Evolutionary conservation across 306 rosid species (phyloP).

Genomic region (Lupinus albus): DNA sequence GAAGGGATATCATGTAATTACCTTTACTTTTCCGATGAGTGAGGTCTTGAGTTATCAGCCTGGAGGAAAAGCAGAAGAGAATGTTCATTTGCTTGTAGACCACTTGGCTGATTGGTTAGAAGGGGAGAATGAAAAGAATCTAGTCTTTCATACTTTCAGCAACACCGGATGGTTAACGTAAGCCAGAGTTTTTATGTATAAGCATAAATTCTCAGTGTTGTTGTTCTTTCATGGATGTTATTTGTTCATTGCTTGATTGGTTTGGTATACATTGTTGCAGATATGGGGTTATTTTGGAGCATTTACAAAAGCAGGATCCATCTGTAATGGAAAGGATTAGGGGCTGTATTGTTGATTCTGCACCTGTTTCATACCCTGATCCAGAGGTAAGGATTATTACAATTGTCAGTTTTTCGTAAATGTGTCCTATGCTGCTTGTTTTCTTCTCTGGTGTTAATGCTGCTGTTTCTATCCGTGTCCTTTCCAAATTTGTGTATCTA

Average conservation of each 20-base stretch:
- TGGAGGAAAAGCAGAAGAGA: slow-evolving; percentile 86
- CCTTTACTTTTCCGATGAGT: slow-evolving; percentile 91
- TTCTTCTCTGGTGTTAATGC: slow-evolving; percentile 7
- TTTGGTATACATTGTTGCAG: slow-evolving; percentile 49
- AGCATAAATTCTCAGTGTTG: slow-evolving; percentile 2
- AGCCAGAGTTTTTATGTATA: slow-evolving; percentile 36
- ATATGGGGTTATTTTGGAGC: slow-evolving; percentile 84
- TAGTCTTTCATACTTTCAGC: slow-evolving; percentile 93
- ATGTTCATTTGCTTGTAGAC: slow-evolving; percentile 68
- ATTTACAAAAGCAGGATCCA: slow-evolving; percentile 64
- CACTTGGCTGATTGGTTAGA: slow-evolving; percentile 94
- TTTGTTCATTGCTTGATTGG: slow-evolving; percentile 33
- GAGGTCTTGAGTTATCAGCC: slow-evolving; percentile 73
- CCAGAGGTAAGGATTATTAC: slow-evolving; percentile 63
- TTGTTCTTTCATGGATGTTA: not conserved
- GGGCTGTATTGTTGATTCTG: slow-evolving; percentile 97
- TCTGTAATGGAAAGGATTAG: slow-evolving; percentile 66
- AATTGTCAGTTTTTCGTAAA: slow-evolving; percentile 24
- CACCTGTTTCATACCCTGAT: slow-evolving; percentile 91
- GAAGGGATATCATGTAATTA: slow-evolving; percentile 82
- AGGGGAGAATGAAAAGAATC: slow-evolving; percentile 81
- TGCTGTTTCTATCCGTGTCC: slow-evolving; percentile 7
- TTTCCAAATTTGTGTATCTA: slow-evolving; percentile 8
- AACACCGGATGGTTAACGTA: slow-evolving; percentile 99
- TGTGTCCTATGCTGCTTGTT: slow-evolving; percentile 22